Percentiles rank a stretch among this genome's conserved stretches.
Conservation (phyloP, 106 monocot genomes). For the Apostasia ramifera region DNA sequence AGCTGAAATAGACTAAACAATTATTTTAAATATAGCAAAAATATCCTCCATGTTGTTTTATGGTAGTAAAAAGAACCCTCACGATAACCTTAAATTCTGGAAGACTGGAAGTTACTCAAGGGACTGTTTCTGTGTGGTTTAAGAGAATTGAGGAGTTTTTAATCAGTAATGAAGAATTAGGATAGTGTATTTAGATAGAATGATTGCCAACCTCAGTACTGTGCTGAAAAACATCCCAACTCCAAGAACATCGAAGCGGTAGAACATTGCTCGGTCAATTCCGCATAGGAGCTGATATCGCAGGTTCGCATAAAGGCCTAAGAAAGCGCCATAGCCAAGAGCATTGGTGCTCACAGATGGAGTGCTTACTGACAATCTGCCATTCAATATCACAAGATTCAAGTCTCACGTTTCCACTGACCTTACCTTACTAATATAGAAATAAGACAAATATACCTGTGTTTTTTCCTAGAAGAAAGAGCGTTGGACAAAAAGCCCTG, state of each 20-base stretch:
- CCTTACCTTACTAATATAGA: not conserved
- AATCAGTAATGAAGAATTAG: no score
- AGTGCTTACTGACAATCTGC: conserved; percentile 74
- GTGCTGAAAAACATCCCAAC: conserved; percentile 63
- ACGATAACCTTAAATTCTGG: no score
- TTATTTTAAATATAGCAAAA: no score
- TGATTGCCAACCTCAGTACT: conserved; percentile 44
- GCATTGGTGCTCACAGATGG: conserved; percentile 72
- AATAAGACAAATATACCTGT: conserved; percentile 30
- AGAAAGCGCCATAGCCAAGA: conserved; percentile 95
- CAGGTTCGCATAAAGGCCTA: conserved; percentile 91
- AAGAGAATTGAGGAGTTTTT: no score
- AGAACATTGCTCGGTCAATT: conserved; percentile 63
- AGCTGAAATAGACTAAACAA: no score
- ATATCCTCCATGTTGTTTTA: no score
- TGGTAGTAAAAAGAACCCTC: no score
- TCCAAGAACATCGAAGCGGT: conserved; percentile 87
- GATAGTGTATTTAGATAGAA: no score
- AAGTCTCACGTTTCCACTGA: not conserved
- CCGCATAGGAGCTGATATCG: conserved; percentile 87
- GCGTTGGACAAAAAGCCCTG: conserved; percentile 71
- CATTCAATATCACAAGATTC: not conserved
- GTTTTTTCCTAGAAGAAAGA: conserved; percentile 49
- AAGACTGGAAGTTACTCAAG: no score
- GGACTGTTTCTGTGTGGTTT: no score